Evolutionary conservation across 371 early-diverging fungal species (phyloP).

Genomic region (Umbelopsis sp.): DNA sequence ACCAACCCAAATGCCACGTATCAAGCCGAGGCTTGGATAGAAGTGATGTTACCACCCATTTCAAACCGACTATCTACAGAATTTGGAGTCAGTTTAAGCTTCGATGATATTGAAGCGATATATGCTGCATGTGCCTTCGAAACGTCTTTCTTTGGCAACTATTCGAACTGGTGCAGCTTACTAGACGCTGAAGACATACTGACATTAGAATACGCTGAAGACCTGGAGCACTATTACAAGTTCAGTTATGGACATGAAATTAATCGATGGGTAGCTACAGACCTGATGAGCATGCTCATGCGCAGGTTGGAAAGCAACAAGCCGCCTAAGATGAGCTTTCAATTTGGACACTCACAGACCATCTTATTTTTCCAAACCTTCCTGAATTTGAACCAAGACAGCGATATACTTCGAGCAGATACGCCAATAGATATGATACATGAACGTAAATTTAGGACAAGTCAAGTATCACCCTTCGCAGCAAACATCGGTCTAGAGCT

Average conservation of each 20-base stretch:
- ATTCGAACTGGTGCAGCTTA: conserved; percentile 36
- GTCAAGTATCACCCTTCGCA: neutral
- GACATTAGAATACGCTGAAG: conserved; percentile 37
- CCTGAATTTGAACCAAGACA: conserved; percentile 35
- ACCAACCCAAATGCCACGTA: conserved; percentile 2
- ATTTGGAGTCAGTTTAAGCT: conserved; percentile 23
- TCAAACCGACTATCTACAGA: conserved; percentile 28
- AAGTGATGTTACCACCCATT: conserved; percentile 19
- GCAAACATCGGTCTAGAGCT: conserved; percentile 4
- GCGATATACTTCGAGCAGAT: neutral
- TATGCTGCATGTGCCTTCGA: conserved; percentile 40
- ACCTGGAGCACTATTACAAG: conserved; percentile 39
- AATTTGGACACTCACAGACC: conserved; percentile 50
- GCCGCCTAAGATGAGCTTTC: conserved; percentile 25
- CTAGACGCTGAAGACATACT: conserved; percentile 33
- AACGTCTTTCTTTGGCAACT: conserved; percentile 26
- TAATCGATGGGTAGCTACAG: conserved; percentile 38
- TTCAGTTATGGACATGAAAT: conserved; percentile 41
- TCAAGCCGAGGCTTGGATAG: conserved; percentile 20
- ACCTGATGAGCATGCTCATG: conserved; percentile 30
- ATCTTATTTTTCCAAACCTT: conserved; percentile 36
- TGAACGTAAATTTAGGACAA: neutral
- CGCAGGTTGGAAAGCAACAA: conserved; percentile 25
- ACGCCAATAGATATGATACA: neutral
- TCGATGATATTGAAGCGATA: conserved; percentile 27